Evolutionary conservation across 129 eudicot species (phyloP), one percentile per base, ranked within the genome.

Genomic region (Lactuca sativa): DNA sequence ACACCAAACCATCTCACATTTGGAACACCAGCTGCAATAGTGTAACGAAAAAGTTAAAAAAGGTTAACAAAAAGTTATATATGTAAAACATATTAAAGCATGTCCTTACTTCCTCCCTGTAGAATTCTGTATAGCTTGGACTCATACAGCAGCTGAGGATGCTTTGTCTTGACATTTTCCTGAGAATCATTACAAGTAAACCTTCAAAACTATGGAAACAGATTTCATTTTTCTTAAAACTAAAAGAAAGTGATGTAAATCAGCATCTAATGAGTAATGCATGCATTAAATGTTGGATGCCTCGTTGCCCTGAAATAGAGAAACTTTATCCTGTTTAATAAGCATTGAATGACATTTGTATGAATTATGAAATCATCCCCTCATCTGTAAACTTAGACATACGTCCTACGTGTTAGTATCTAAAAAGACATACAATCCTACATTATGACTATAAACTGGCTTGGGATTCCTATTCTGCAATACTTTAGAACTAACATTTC

Each of bases 131-230:
- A 91, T 77, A 88, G 18, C 83, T 91, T 91, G 64, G 96, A 91
- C 83, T 91, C 97, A 30, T 88, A 91, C 48, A 86, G 85, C 77
- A 91, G 82, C 72, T 91, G 97, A 30, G 97, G 97, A 84, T 91
- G 96, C 75, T 91, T 91, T 56, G 97, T 91, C 90, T 86, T 91
- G 65, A 88, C 84, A 76, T 84, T 91, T 83, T 91, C 97, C 97
- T 91, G 78, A 58, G 16, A 60, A 63, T 7, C 52, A 51, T 44
- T 44, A 66, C 71, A 70, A 33, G 40, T 51, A 66, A 32, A 76
- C 15, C 37, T 48, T 59, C 43, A 44, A 25, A 32, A 63, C 9
- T 34, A 68, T 31, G 58, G 34, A 56, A 56, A 31, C 41, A 6
- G 7, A 4, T 41, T 13, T 64, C 14, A 10, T 5, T 11, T 64